Evolutionary conservation across 2,329 filamentous ascomycete species (phyloP).

Genomic region (Furcasterigmium sp.): DNA sequence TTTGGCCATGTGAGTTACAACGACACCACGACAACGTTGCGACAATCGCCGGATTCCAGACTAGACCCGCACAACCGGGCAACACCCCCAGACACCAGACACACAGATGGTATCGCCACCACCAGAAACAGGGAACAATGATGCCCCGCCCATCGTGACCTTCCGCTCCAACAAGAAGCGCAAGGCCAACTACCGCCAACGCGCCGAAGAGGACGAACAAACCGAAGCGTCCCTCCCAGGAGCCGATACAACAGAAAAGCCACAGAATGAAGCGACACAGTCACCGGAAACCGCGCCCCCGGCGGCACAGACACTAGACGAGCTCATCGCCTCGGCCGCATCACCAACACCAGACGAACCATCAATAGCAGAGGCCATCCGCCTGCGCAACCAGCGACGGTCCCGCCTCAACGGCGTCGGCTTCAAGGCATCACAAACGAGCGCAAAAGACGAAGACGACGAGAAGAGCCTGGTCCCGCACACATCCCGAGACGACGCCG

Average conservation of each 20-base stretch:
- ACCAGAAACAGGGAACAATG: constrained; percentile 11
- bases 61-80: no score
- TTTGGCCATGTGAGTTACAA: no score
- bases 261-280: constrained; percentile 6
- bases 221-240: constrained; percentile 1
- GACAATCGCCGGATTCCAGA: no score
- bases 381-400: constrained; percentile 44
- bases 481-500: constrained; percentile 23
- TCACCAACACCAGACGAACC: neutral
- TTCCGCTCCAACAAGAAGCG: constrained; percentile 57
- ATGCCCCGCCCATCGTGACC: constrained; percentile 27
- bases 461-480: no score
- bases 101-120: constrained; percentile 15
- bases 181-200: constrained; percentile 46
- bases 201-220: constrained; percentile 21
- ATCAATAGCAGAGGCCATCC: constrained; percentile 37
- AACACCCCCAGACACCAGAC: neutral
- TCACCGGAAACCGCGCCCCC: constrained; percentile 6
- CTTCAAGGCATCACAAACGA: constrained; percentile 30
- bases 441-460: constrained; percentile 15
- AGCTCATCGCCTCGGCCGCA: constrained; percentile 3
- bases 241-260: neutral
- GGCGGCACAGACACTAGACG: constrained; percentile 10
- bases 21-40: no score
- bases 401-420: constrained; percentile 49